Conservation (phyloP, 1,284 basidiomycete genomes). For the Marasmius tenuissimus region DNA sequence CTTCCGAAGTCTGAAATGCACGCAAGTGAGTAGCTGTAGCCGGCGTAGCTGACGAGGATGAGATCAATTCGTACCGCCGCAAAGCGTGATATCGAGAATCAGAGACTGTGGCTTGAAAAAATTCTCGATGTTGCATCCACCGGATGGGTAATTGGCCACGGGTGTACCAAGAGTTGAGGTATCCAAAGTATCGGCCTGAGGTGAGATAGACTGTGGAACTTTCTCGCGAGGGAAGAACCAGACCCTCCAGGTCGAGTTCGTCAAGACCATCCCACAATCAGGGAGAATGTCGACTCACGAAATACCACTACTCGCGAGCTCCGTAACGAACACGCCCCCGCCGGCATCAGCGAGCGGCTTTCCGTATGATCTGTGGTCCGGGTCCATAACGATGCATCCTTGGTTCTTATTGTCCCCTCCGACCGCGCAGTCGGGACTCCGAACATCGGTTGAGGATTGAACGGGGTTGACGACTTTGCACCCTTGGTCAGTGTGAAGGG, state of each 20-base stretch:
- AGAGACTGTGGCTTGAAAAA: slow-evolving; percentile 69
- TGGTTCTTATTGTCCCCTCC: slow-evolving; percentile 49
- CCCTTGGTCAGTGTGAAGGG: slow-evolving; percentile 63
- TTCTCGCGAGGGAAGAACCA: slow-evolving; percentile 75
- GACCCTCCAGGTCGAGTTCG: slow-evolving; percentile 39
- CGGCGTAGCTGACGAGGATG: no score
- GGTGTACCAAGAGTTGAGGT: slow-evolving; percentile 67
- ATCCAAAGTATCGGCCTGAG: slow-evolving; percentile 58
- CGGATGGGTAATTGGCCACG: slow-evolving; percentile 64
- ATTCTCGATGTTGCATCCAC: slow-evolving; percentile 55
- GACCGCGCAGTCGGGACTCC: slow-evolving; percentile 61
- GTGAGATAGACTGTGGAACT: slow-evolving; percentile 55
- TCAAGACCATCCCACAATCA: slow-evolving; percentile 2
- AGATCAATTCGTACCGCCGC: slow-evolving; percentile 49
- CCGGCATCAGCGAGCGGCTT: slow-evolving; percentile 59
- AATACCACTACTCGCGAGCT: slow-evolving; percentile 67
- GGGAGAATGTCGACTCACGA: slow-evolving; percentile 42
- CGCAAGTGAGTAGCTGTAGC: no score
- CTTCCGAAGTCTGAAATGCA: background rate
- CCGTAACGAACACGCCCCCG: slow-evolving; percentile 74
- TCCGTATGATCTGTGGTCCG: slow-evolving; percentile 58
- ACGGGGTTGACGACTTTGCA: slow-evolving; percentile 52
- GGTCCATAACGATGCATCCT: slow-evolving; percentile 62
- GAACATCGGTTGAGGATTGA: slow-evolving; percentile 52
- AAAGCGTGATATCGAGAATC: slow-evolving; percentile 76